Conservation (phyloP, 345 rosid genomes). For the Corchorus olitorius region DNA sequence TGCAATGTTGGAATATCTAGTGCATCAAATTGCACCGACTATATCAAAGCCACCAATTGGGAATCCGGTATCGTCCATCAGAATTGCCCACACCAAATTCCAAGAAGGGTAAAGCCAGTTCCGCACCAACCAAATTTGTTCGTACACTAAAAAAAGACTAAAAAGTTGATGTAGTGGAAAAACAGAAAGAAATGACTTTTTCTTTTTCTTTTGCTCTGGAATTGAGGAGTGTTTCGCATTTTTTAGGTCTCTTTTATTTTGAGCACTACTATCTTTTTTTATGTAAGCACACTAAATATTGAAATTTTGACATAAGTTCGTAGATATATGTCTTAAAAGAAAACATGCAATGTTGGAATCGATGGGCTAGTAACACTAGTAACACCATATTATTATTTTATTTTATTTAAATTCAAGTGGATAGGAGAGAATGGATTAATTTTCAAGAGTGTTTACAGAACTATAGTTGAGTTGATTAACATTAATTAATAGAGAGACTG, state of each 20-base stretch:
- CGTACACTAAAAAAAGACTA: slow-evolving; percentile 66
- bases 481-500: too few species aligned
- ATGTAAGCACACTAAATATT: neutral
- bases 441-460: too few species aligned
- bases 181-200: neutral
- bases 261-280: neutral
- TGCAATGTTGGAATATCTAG: slow-evolving; percentile 70
- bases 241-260: neutral
- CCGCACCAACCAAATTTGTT: slow-evolving; percentile 67
- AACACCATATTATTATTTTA: too few species aligned
- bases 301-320: too few species aligned
- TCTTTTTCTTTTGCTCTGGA: neutral
- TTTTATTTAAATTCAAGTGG: too few species aligned
- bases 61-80: slow-evolving; percentile 83
- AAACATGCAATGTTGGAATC: too few species aligned
- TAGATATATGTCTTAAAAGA: too few species aligned
- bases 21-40: slow-evolving; percentile 93
- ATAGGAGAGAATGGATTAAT: too few species aligned
- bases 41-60: slow-evolving; percentile 90
- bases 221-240: neutral
- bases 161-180: neutral
- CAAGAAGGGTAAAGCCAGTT: slow-evolving; percentile 67
- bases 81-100: slow-evolving; percentile 45
- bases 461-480: too few species aligned
- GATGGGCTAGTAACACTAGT: too few species aligned